These are phyloP conservation scores for Pulveroboletus sp. DNA, from an alignment of 768 basidiomycete genomes.

Conservation along the genomic window DNA sequence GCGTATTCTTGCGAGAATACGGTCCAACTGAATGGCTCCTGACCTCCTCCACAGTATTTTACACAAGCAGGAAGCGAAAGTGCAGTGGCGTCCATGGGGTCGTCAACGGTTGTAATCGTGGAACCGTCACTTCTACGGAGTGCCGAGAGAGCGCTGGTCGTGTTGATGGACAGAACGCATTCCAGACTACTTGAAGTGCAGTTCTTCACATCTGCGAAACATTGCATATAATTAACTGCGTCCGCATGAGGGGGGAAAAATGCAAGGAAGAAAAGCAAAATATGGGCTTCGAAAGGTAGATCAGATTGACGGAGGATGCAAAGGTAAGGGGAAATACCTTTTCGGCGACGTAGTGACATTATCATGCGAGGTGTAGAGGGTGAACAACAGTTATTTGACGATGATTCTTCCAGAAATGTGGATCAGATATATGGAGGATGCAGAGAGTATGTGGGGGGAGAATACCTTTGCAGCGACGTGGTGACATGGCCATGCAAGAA, in stretches of 20 bases:
- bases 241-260: neutral
- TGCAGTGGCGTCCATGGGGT: neutral
- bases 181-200: constrained; percentile 1
- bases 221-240: constrained; percentile 12
- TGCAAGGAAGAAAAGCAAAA: neutral
- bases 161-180: constrained; percentile 3
- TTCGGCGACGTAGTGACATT: neutral
- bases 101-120: no score
- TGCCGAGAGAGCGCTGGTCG: constrained; percentile 9
- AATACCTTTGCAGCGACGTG: no score
- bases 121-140: constrained; percentile 10
- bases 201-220: constrained; percentile 4
- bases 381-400: neutral
- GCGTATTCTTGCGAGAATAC: constrained; percentile 34
- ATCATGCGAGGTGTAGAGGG: neutral
- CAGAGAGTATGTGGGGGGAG: no score
- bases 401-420: no score
- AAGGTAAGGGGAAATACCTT: neutral
- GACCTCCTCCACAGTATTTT: constrained; percentile 5
- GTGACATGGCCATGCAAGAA: no score
- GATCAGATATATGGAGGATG: no score
- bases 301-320: neutral
- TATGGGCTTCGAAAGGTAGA: neutral
- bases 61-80: constrained; percentile 8
- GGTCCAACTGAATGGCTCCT: constrained; percentile 16